Percentiles rank a stretch among this genome's conserved stretches.
Evolutionary conservation across 305 asterid genomes (phyloP).

Genomic region (Fraxinus dipetala): DNA sequence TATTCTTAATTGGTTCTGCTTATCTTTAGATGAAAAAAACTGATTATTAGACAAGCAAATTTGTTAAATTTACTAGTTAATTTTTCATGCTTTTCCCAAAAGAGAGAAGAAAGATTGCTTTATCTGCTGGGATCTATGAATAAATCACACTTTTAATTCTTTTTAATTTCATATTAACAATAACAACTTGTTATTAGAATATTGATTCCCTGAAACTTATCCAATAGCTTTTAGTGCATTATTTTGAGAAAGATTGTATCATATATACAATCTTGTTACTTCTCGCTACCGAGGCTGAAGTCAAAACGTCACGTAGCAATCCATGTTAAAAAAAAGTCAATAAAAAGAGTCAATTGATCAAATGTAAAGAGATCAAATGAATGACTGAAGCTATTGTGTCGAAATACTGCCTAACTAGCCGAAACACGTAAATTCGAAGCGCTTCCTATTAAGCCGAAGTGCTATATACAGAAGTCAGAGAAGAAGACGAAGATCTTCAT

Average conservation of each 20-base stretch:
- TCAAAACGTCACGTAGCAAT: too few species aligned
- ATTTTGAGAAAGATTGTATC: background rate
- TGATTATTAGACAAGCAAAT: constrained; percentile 12
- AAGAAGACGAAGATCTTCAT: too few species aligned
- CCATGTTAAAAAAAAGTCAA: too few species aligned
- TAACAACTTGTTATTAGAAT: constrained; percentile 18
- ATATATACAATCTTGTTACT: background rate
- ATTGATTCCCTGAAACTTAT: constrained; percentile 24
- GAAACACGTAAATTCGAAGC: too few species aligned
- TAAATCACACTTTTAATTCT: background rate
- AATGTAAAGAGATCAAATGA: too few species aligned
- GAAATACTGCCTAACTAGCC: too few species aligned
- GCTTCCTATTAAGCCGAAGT: too few species aligned
- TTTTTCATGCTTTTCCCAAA: constrained; percentile 17
- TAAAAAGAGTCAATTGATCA: too few species aligned
- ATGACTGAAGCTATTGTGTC: too few species aligned
- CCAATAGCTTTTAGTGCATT: constrained; percentile 21
- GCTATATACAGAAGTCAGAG: too few species aligned
- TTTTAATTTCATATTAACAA: background rate
- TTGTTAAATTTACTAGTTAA: constrained; percentile 2
- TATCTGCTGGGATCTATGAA: constrained; percentile 19
- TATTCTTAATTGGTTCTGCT: background rate
- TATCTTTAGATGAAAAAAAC: constrained; percentile 11
- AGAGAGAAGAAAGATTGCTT: constrained; percentile 22
- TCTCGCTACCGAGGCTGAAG: too few species aligned